A percentile compares a stretch with the other conserved stretches of the same genome.
Conservation (phyloP, 805 yeast genomes). For the Candida montana region DNA sequence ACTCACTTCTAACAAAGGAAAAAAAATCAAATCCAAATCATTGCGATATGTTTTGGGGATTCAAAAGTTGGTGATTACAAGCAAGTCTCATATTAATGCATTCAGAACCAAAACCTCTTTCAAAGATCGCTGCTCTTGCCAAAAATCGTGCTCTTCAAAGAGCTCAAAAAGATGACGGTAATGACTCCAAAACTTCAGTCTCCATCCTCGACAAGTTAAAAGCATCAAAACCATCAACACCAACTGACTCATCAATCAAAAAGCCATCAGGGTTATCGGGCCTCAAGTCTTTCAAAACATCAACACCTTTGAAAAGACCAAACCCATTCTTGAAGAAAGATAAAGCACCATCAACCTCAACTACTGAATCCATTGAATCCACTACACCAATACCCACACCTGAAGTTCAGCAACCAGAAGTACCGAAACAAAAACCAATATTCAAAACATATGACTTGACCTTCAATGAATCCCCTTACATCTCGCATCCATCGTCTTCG, state of each 20-base stretch:
- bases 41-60: too few species aligned
- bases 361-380: too few species aligned
- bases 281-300: not conserved
- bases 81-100: constrained; percentile 9
- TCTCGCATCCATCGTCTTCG: constrained; percentile 1
- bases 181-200: constrained; percentile 12
- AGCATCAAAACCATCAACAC: not conserved
- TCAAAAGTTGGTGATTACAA: not conserved
- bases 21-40: too few species aligned
- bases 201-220: constrained; percentile 21
- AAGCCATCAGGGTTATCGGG: not conserved
- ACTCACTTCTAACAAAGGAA: too few species aligned
- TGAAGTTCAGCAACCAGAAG: not conserved
- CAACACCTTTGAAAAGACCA: constrained; percentile 3
- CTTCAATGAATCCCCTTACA: constrained; percentile 8
- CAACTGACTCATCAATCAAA: not conserved
- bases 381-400: constrained; percentile 2
- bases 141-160: constrained; percentile 20
- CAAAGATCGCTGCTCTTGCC: constrained; percentile 21
- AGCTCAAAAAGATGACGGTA: not conserved
- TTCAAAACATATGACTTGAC: constrained; percentile 4
- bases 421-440: constrained; percentile 1
- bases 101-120: constrained; percentile 9
- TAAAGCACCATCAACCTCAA: not conserved
- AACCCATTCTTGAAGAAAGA: constrained; percentile 4